A percentile compares a stretch with the other conserved stretches of the same genome.
Conservation (phyloP, 805 yeast species). For the Candida ulmi region DNA sequence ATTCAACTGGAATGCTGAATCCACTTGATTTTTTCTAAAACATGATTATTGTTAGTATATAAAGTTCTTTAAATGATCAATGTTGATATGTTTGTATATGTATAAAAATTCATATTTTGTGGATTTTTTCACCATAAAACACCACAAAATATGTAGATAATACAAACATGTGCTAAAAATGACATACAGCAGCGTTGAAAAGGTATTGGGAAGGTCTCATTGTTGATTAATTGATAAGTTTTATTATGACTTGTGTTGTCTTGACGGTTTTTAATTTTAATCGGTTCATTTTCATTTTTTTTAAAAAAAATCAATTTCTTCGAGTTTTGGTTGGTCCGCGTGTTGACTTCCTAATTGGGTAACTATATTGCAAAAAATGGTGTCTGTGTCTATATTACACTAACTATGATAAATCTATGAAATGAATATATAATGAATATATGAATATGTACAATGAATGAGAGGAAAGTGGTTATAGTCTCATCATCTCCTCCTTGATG, state of each 20-base stretch:
- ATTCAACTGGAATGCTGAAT: constrained; percentile 43
- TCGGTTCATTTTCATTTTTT: not conserved
- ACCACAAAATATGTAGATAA: too few relatives aligned
- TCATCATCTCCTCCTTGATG: constrained; percentile 40
- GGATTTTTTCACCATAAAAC: too few relatives aligned
- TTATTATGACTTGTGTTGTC: not conserved
- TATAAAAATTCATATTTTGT: too few relatives aligned
- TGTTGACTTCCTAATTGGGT: not conserved
- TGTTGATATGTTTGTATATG: too few relatives aligned
- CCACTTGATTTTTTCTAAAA: constrained; percentile 31
- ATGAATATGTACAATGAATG: not conserved
- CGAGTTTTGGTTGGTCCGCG: constrained; percentile 12
- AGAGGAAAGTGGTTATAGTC: constrained; percentile 4
- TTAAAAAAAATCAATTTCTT: constrained; percentile 1
- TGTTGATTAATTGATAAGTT: constrained; percentile 1
- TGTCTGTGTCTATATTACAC: not conserved
- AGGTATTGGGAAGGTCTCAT: constrained; percentile 48
- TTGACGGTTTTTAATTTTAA: not conserved
- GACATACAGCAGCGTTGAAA: constrained; percentile 42
- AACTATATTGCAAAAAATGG: not conserved
- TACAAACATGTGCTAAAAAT: not conserved
- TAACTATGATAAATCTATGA: too few relatives aligned
- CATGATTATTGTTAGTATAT: too few relatives aligned
- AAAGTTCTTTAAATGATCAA: too few relatives aligned
- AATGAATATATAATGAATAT: too few relatives aligned